Evolutionary conservation across 768 basidiomycete genomes (phyloP).

Genomic region (Neoboletus subvelutipes): DNA sequence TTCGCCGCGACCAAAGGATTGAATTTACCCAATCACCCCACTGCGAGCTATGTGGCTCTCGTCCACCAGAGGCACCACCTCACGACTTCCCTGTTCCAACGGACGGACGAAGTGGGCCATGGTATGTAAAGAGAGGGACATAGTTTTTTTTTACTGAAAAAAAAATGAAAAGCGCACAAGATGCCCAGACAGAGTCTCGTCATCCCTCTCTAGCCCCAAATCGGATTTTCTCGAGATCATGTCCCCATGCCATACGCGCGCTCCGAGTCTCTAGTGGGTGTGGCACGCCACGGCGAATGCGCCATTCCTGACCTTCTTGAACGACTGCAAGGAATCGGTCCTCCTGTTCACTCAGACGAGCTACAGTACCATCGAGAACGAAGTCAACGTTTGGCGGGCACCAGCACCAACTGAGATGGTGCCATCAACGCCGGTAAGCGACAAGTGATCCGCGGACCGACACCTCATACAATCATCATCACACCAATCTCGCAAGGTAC

Average conservation of each 20-base stretch:
- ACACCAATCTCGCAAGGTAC: constrained; percentile 14
- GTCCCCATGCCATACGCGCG: too few species aligned
- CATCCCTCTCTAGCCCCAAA: neutral
- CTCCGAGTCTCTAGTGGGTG: neutral
- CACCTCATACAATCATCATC: neutral
- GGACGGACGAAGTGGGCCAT: neutral
- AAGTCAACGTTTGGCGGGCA: constrained; percentile 21
- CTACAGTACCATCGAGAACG: constrained; percentile 21
- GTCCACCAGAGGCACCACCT: neutral
- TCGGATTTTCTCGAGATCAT: neutral
- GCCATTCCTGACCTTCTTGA: neutral
- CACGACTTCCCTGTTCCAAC: neutral
- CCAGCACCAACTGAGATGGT: constrained; percentile 20
- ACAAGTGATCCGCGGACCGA: neutral
- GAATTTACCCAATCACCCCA: neutral
- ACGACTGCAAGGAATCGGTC: neutral
- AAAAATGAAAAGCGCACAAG: neutral
- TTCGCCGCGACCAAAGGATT: too few species aligned
- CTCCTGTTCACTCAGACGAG: constrained; percentile 17
- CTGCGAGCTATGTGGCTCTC: neutral
- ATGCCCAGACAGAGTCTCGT: neutral
- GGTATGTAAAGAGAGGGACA: too few species aligned
- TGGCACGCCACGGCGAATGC: neutral
- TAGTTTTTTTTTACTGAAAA: too few species aligned
- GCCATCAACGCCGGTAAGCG: constrained; percentile 21